Evolutionary conservation across 2,329 filamentous ascomycete genomes (phyloP).

Genomic region (Escovopsis sp.): DNA sequence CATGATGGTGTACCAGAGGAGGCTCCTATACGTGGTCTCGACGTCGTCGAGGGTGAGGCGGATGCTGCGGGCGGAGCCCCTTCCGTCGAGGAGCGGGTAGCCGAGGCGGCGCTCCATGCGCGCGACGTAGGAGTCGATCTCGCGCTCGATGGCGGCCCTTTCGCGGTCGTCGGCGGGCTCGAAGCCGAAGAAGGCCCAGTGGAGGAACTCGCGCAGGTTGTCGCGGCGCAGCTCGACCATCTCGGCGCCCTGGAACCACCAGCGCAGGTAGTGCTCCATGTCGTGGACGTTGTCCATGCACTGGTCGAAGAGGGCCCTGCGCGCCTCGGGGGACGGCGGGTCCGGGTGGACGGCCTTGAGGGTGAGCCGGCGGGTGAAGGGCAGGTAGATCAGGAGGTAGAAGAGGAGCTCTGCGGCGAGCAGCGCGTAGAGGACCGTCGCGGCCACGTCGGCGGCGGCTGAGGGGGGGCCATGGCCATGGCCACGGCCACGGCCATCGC

Average conservation of each 20-base stretch:
- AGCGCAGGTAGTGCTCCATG: slow-evolving; percentile 39
- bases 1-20: slow-evolving; percentile 49
- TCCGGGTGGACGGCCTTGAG: slow-evolving; percentile 25
- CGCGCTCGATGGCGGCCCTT: slow-evolving; percentile 14
- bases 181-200: slow-evolving; percentile 52
- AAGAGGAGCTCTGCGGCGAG: slow-evolving; percentile 28
- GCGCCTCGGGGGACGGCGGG: slow-evolving; percentile 28
- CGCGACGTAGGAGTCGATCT: slow-evolving; percentile 33
- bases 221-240: slow-evolving; percentile 44
- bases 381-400: slow-evolving; percentile 27
- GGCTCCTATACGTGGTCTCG: slow-evolving; percentile 42
- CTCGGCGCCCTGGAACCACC: slow-evolving; percentile 52
- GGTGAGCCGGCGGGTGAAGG: slow-evolving; percentile 25
- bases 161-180: not conserved
- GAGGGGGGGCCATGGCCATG: not conserved
- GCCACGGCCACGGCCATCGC: slow-evolving; percentile 4
- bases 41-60: slow-evolving; percentile 53
- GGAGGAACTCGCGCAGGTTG: slow-evolving; percentile 52
- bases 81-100: slow-evolving; percentile 34
- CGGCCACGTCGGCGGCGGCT: not conserved
- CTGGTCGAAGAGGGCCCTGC: slow-evolving; percentile 40
- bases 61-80: slow-evolving; percentile 40
- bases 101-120: slow-evolving; percentile 40
- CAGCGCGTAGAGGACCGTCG: slow-evolving; percentile 14
- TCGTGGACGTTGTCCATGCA: slow-evolving; percentile 41